Evolutionary conservation across 805 yeast genomes (phyloP), one percentile per base, ranked within the genome.

Genomic region (Barnettozyma populi): DNA sequence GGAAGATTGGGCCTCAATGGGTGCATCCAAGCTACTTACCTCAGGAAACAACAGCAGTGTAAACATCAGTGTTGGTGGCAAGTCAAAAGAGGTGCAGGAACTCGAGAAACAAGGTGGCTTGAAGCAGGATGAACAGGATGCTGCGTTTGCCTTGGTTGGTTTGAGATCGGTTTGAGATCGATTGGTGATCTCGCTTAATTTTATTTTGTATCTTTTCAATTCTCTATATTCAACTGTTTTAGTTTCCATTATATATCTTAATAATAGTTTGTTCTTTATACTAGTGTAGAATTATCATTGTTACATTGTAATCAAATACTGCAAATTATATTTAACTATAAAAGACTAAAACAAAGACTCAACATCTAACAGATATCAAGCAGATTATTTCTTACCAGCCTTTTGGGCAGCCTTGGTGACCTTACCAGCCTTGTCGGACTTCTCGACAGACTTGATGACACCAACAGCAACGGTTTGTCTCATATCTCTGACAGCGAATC

Each of bases 401-500:
- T 59, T 57, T 46, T 48, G 54, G 74, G 95, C 96, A 74, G 96
- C 87, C 89, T 88, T 87, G 90, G 96, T 87, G 67, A 87, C 94
- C 89, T 88, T 87, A 77, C 88, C 90, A 68, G 89, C 87, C 68
- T 74, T 75, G 74, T 80, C 83, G 60, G 86, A 68, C 84, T 88
- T 87, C 67, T 79, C 94, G 66, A 87, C 95, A 59, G 89, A 74
- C 85, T 90, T 90, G 92, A 90, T 86, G 72, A 90, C 97, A 90
- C 96, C 97, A 73, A 90, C 97, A 73, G 97, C 97, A 68, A 90
- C 97, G 67, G 97, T 90, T 80, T 90, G 97, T 86, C 97, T 87
- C 97, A 90, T 90, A 79, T 90, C 97, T 86, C 97, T 90, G 82
- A 90, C 97, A 73, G 92, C 92, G 80, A 90, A 84, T 86, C 98